Evolutionary conservation across 441 rosid species (phyloP), one percentile per base, ranked within the genome.

Genomic region (Croton laevigatus): DNA sequence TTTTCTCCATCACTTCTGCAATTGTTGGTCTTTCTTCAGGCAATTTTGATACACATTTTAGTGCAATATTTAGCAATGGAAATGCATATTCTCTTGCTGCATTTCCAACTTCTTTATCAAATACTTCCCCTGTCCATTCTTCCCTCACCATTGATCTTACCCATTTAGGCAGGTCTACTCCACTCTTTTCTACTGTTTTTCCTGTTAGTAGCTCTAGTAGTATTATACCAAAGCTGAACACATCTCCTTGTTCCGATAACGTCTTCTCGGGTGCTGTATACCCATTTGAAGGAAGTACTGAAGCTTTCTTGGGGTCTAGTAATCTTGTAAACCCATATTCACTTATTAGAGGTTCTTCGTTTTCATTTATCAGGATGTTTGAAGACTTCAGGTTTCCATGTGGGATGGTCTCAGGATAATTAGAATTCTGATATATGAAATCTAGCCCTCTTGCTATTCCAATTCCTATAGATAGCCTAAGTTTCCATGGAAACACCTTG

Each of bases 101-200:
- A 27, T 20, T 66, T 68, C 60, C 73, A 2, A 88, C 81, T 62
- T 83, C 87, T 80, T 78, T 84, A 75, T 86, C 90, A 12, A 88
- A 86, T 32, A 86, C 90, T 70, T 88, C 90, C 7, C 90, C 90
- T 0, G 93, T 86, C 93, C 93, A 88, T 72, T 88, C 90, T 70
- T 88, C 89, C 61, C 86, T 82, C 37, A 86, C 90, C 86, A 81
- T 81, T 40, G 86, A 77, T 67, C 77, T 80, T 34, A 85, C 93
- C 90, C 93, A 88, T 34, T 81, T 82, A 1, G 89, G 89, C 45
- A 88, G 88, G 71, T 86, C 85, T 54, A 85, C 76, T 34, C 83
- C 82, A 5, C 69, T 85, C 59, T 73, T 85, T 52, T 86, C 87
- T 3, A 82, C 84, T 0, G 77, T 62, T 78, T 84, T 88, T 19